Percentiles rank a stretch among this genome's conserved stretches.
Evolutionary conservation across 805 yeast genomes (phyloP).

Genomic region (Candida odintsovae): DNA sequence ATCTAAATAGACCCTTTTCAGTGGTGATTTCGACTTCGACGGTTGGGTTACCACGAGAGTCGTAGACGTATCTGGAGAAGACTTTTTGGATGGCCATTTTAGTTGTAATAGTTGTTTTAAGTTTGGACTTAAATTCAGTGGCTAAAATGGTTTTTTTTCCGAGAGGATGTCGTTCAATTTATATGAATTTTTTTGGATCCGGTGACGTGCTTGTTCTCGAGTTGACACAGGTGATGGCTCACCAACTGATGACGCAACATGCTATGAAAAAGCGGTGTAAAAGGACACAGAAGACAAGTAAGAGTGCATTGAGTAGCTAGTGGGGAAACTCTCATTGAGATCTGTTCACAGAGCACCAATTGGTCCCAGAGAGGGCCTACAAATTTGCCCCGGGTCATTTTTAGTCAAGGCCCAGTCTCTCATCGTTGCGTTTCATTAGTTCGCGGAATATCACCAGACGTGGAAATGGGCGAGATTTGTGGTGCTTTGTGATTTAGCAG

Average conservation of each 20-base stretch:
- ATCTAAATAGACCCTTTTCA: conserved; percentile 88
- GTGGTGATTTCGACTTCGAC: conserved; percentile 97
- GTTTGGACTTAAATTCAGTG: background rate
- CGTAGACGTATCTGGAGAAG: conserved; percentile 95
- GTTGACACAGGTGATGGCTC: conserved; percentile 1
- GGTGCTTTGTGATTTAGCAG: no score
- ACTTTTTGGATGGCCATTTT: conserved; percentile 82
- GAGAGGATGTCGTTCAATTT: background rate
- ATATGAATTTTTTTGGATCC: background rate
- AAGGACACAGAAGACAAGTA: background rate
- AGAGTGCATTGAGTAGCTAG: background rate
- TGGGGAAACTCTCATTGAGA: background rate
- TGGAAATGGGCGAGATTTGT: background rate
- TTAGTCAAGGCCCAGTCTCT: background rate
- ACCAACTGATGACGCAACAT: background rate
- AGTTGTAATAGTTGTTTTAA: conserved; percentile 1
- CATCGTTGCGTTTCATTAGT: background rate
- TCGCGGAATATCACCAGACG: background rate
- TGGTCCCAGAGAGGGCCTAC: background rate
- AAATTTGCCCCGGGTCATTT: background rate
- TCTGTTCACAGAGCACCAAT: background rate
- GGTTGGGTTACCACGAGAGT: conserved; percentile 99
- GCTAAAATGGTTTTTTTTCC: background rate
- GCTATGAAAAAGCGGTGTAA: background rate
- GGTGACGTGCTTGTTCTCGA: background rate